Percentiles rank a stretch among this genome's conserved stretches.
Conservation (phyloP, 139 green algal species). For the Limnomonas spitsbergensis region DNA sequence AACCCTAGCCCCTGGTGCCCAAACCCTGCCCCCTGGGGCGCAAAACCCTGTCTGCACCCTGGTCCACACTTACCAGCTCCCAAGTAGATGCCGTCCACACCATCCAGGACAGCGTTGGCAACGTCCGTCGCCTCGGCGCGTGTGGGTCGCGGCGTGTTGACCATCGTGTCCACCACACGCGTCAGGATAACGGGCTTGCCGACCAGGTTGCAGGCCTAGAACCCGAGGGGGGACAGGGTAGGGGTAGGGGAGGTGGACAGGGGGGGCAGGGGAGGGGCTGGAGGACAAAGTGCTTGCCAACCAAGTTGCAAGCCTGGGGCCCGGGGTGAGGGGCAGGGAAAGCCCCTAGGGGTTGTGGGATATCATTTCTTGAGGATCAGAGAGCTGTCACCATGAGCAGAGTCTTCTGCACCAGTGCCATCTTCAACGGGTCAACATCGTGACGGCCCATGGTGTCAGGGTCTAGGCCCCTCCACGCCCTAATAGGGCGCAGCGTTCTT, state of each 20-base stretch:
- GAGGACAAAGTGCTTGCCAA: not conserved
- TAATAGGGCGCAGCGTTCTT: no score
- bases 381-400: conserved; percentile 45
- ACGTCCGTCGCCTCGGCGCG: conserved; percentile 88
- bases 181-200: conserved; percentile 86
- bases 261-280: no score
- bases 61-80: conserved; percentile 62
- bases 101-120: conserved; percentile 88
- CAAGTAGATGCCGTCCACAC: conserved; percentile 85
- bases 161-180: conserved; percentile 89
- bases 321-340: not conserved
- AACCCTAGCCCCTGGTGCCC: no score
- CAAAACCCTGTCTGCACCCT: no score
- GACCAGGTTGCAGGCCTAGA: conserved; percentile 78
- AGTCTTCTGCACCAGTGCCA: conserved; percentile 72
- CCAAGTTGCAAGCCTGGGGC: conserved; percentile 8
- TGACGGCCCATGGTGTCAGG: no score
- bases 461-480: no score
- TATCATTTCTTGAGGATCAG: no score
- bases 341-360: not conserved
- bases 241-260: not conserved
- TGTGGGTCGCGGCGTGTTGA: conserved; percentile 74
- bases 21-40: no score
- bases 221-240: not conserved
- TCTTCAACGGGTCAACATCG: no score